A percentile compares a stretch with the other conserved stretches of the same genome.
phyloP scores from a whole-genome alignment of 2,329 filamentous ascomycete species.

The Epichloe sibirici region DNA sequence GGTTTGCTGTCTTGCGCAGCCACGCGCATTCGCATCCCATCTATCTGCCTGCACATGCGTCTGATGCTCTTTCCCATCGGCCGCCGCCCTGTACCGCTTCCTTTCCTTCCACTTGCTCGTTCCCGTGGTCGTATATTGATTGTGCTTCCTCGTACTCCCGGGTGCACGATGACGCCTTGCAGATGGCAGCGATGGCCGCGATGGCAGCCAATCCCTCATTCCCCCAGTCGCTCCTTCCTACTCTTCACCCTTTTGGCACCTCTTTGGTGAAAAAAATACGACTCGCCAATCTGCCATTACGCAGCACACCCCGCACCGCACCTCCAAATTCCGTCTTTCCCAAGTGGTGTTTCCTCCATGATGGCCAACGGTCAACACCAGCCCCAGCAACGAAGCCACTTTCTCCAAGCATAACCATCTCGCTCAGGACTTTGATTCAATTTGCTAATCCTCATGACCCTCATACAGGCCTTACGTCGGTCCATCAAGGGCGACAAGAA shows the following conservation, averaged over 20 bases:
- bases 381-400: background rate
- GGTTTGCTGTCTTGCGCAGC: background rate
- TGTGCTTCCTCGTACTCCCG: background rate
- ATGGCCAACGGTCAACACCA: slow-evolving; percentile 2
- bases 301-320: background rate
- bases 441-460: slow-evolving; percentile 31
- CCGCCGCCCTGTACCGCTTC: background rate
- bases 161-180: background rate
- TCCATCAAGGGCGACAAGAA: slow-evolving; percentile 87
- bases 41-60: background rate
- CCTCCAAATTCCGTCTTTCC: background rate
- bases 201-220: background rate
- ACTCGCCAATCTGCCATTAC: background rate
- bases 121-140: slow-evolving; percentile 1
- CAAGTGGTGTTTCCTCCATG: background rate
- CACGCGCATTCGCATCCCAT: background rate
- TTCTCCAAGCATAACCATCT: background rate
- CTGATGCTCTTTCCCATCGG: background rate
- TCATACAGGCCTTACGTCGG: slow-evolving; percentile 61
- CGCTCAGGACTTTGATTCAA: background rate
- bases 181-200: background rate
- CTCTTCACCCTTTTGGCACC: slow-evolving; percentile 4
- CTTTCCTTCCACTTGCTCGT: background rate
- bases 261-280: background rate
- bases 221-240: slow-evolving; percentile 6